Base-by-base conservation (phyloP, 2,329 filamentous ascomycete genomes). In the Calonectria ilicicola region DNA sequence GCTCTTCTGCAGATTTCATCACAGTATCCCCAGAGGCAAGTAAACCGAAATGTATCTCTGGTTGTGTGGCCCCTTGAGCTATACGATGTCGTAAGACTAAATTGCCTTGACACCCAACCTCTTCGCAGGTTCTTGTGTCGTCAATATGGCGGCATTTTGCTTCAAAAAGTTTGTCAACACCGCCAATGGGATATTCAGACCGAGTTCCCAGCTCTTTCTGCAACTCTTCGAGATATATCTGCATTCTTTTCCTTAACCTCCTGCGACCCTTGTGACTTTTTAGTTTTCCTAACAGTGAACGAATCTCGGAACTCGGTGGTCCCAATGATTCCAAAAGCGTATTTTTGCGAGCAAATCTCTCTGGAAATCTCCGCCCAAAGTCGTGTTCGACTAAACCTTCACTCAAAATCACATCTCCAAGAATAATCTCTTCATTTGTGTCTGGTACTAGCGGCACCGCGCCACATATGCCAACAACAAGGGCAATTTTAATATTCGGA, bases 401-500 rank as follows among this genome's bases (percentile, higher is more conserved):
- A 40, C 80, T 79, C 42, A 83, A 76, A 42, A 82, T 56, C 7
- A 81, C 77, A 46, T 81, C 80, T 2, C 80, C 80, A 3, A 82
- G 74, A 1, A 79, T 27, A 2, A 78, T 72, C 23, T 79, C 79
- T 27, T 51, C 27, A 17, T 27, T 53, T 14, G 32, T 73, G 32
- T n/a, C 53, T n/a, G 26, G 53, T n/a, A n/a, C 40, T 42, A 67
- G 47, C 5, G 78, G 80, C 2, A 77, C 72, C 2, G 56, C 79
- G 3, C 80, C 79, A 38, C 69, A 67, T 17, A 67, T 44, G 21
- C 69, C 69, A 7, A 67, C 69, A 6, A 71, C 44, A 14, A 71
- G 51, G 2, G 63, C 69, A 7, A 71, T 26, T 32, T 26, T 62
- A 35, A 71, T 51, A 26, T 47, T 44, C 2, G 53, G 26, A 38